Evolutionary conservation across 177 flowering plant genomes (phyloP), one percentile per base, ranked within the genome.

Genomic region (Tripterygium wilfordii): DNA sequence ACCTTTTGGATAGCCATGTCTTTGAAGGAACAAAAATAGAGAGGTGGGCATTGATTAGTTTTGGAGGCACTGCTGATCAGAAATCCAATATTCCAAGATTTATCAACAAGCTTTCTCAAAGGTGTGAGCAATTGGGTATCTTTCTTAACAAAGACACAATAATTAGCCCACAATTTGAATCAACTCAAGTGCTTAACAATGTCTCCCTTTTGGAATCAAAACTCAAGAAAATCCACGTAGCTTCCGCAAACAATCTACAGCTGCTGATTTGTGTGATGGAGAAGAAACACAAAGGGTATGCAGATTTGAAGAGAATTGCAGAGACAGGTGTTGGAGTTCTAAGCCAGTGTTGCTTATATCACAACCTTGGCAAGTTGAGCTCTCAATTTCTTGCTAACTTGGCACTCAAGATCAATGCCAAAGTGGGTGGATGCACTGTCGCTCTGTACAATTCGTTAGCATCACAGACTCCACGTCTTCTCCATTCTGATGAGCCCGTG

Each of bases 401-500:
- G 56, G 90, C 96, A 43, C 78, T 91, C 23, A 91, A 91, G 67
- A 91, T 91, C 55, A 91, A 91, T 71, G 96, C 94, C 58, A 91
- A 91, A 64, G 76, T 80, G 33, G 98, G 98, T 1, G 98, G 98
- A 18, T 83, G 79, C 63, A 91, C 92, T 3, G 90, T 85, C 30
- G 86, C 92, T 7, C 58, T 91, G 49, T 80, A 68, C 63, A 76
- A 80, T 42, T 62, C 98, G 12, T 60, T 91, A 20, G 90, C 84
- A 2, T 63, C 77, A 36, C 92, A 83, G 59, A 75, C 85, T 20
- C 98, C 96, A 0, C 71, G 95, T 36, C 54, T 87, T 1, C 64
- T 85, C 30, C 62, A 49, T 1, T 32, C 15, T 6, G 75, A 78
- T 42, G 85, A 82, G 54, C 90, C 98, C 1, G 80, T 82, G 49